These are phyloP conservation scores for Arthrobotrys sphaeroides DNA, from an alignment of 2,329 filamentous ascomycete species.

Conservation along the genomic window DNA sequence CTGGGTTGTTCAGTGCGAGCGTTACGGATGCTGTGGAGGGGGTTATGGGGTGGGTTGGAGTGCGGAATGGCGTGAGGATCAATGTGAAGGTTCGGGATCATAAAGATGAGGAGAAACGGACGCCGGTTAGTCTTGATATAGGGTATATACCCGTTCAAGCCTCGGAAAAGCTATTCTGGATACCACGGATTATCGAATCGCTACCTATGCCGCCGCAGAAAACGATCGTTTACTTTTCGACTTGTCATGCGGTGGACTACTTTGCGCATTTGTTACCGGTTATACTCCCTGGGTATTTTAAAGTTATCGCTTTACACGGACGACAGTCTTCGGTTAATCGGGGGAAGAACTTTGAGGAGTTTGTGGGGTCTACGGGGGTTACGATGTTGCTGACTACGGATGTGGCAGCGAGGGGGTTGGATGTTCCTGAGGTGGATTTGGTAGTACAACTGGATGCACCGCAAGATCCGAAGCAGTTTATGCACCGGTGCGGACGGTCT, in stretches of 20 bases:
- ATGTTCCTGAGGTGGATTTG: slow-evolving; percentile 90
- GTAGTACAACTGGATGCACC: slow-evolving; percentile 84
- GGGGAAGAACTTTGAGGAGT: slow-evolving; percentile 84
- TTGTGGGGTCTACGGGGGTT: slow-evolving; percentile 77
- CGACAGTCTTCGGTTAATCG: slow-evolving; percentile 90
- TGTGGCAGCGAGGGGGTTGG: slow-evolving; percentile 86
- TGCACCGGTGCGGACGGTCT: slow-evolving; percentile 90
- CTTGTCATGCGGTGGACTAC: slow-evolving; percentile 94
- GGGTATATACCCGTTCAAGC: slow-evolving; percentile 80
- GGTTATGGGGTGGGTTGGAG: slow-evolving; percentile 87
- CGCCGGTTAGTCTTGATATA: slow-evolving; percentile 92
- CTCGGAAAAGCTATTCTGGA: slow-evolving; percentile 73
- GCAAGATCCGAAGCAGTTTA: slow-evolving; percentile 92
- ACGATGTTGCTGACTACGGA: slow-evolving; percentile 91
- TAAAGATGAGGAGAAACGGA: slow-evolving; percentile 79
- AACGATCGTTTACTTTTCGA: slow-evolving; percentile 90
- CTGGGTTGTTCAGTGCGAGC: slow-evolving; percentile 91
- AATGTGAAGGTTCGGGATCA: slow-evolving; percentile 82
- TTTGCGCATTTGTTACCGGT: slow-evolving; percentile 81
- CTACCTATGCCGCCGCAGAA: slow-evolving; percentile 80
- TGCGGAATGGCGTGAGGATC: slow-evolving; percentile 94
- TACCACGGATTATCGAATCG: slow-evolving; percentile 60
- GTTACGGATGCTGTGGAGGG: slow-evolving; percentile 89
- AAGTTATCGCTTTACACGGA: slow-evolving; percentile 84
- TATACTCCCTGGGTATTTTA: slow-evolving; percentile 74